Evolutionary conservation across 106 monocot genomes (phyloP), one percentile per base, ranked within the genome.

Genomic region (Dendrobium chrysotoxum): DNA sequence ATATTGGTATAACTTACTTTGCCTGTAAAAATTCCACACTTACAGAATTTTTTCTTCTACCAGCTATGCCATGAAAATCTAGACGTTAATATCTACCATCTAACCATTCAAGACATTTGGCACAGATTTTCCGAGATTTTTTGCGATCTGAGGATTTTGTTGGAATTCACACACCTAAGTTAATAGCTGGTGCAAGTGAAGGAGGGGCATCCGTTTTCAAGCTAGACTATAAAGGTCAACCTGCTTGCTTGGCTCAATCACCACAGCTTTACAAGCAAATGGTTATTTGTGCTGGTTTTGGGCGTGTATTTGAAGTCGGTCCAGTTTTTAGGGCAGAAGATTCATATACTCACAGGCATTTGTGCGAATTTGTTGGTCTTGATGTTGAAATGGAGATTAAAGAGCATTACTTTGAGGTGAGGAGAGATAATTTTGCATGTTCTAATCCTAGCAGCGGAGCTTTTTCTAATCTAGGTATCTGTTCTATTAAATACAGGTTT

Each of bases 331-430:
- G 96, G 87, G 96, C 96, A 0, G 94, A 97, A 80, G 92, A 97
- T 75, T 97, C 96, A 0, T 87, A 85, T 70, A 97, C 96, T 42
- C 96, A 97, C 67, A 84, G 96, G 53, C 96, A 97, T 85, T 61
- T 97, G 38, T 94, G 93, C 70, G 96, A 97, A 76, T 94, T 97
- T 82, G 79, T 87, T 75, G 96, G 96, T 2, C 96, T 96, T 87
- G 96, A 96, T 83, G 91, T 81, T 85, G 96, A 96, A 86, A 89
- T 96, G 94, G 93, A 92, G 79, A 93, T 96, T 20, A 92, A 92
- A 77, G 94, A 94, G 39, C 94, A 96, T 66, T 96, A 96, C 77
- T 87, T 82, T 84, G 96, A 96, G 90, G 96, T 94, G 78, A 6
- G 80, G 79, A 78, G 39, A 10, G 2, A 38, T 35, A 35, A 35